A percentile compares a stretch with the other conserved stretches of the same genome.
These are phyloP conservation scores for Chaetomium sp. DNA, from an alignment of 2,329 filamentous ascomycete species.

Conservation along the genomic window DNA sequence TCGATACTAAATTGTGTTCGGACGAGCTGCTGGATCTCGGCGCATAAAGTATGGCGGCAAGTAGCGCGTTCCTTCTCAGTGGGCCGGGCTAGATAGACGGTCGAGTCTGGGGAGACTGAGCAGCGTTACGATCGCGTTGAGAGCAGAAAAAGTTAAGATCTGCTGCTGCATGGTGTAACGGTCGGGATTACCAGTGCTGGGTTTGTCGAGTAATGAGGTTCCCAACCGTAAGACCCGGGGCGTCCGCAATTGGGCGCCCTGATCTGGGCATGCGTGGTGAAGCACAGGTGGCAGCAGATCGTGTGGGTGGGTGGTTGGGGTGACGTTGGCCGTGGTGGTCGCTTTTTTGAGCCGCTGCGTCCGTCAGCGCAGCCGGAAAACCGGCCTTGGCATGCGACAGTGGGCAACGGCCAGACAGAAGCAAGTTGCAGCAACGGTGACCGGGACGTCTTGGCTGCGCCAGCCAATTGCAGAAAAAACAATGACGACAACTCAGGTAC, in stretches of 20 bases:
- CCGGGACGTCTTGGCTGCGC: too few relatives aligned
- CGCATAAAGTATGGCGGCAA: neutral
- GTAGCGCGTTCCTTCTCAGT: neutral
- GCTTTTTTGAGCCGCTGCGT: neutral
- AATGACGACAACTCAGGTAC: too few relatives aligned
- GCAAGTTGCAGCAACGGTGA: too few relatives aligned
- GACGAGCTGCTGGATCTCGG: too few relatives aligned
- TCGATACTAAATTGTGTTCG: neutral
- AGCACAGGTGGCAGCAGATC: neutral
- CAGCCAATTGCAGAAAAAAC: too few relatives aligned
- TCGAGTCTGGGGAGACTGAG: too few relatives aligned
- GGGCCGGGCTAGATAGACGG: too few relatives aligned
- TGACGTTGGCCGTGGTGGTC: constrained; percentile 11
- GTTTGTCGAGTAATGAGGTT: neutral
- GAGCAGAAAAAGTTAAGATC: neutral
- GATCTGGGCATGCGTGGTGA: neutral
- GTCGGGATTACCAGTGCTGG: neutral
- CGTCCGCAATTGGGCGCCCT: constrained; percentile 6
- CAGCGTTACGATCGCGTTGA: neutral
- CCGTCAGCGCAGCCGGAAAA: neutral
- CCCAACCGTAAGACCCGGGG: neutral
- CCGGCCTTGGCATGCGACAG: too few relatives aligned
- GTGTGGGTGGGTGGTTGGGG: constrained; percentile 7
- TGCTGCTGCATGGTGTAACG: constrained; percentile 11
- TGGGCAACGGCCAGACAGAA: too few relatives aligned